Conservation (phyloP, 768 basidiomycete species). For the Kwoniella mangroviensis region DNA sequence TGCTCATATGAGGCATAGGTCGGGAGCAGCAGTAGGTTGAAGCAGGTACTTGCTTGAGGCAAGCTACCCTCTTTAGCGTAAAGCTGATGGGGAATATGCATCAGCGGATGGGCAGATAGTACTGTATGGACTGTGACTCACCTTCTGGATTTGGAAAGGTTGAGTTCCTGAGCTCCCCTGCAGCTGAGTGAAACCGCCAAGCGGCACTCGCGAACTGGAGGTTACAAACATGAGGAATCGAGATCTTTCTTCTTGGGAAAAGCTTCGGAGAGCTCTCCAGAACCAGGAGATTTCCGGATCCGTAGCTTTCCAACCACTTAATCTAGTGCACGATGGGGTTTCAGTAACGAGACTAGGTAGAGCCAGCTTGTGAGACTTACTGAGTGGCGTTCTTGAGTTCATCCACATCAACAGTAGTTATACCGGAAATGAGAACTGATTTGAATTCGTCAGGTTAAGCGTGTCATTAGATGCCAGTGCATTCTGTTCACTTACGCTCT, state of each 20-base stretch:
- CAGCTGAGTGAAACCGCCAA: constrained; percentile 92
- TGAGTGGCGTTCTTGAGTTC: constrained; percentile 63
- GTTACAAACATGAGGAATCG: constrained; percentile 98
- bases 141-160: constrained; percentile 92
- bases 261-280: constrained; percentile 98
- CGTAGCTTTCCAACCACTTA: constrained; percentile 55
- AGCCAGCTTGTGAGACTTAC: constrained; percentile 60
- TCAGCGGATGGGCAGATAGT: too few species aligned
- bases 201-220: constrained; percentile 83
- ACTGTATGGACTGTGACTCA: constrained; percentile 63
- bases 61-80: constrained; percentile 37
- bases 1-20: constrained; percentile 96
- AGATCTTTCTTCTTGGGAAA: constrained; percentile 93
- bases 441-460: not conserved
- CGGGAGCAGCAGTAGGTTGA: constrained; percentile 65
- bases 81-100: constrained; percentile 27
- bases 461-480: not conserved
- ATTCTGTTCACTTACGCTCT: constrained; percentile 45
- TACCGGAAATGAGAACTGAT: constrained; percentile 65
- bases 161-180: constrained; percentile 75
- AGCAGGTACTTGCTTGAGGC: constrained; percentile 54
- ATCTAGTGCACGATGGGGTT: constrained; percentile 20
- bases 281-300: constrained; percentile 98
- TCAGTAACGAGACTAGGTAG: constrained; percentile 40
- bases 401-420: constrained; percentile 98